Evolutionary conservation across 2,329 filamentous ascomycete species (phyloP), one percentile per base, ranked within the genome.

Genomic region (Tricladium varicosporioides): DNA sequence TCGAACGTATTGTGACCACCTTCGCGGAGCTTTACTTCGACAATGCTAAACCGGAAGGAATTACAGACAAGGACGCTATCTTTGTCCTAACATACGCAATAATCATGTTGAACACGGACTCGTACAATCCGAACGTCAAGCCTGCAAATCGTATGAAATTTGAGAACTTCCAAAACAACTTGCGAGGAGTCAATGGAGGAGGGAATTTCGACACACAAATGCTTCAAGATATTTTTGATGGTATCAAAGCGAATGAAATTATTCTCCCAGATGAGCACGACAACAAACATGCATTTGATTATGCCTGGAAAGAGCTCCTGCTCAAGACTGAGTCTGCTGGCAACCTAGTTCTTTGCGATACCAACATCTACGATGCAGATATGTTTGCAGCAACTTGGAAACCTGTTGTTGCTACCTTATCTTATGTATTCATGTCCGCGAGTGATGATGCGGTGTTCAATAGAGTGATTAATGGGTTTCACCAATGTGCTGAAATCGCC

Each of bases 381-480:
- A 97, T 99, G 91, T 99, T 99, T 72, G 86, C 89, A 56, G 89
- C 92, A 18, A 97, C 92, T 0, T 99, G 95, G 94, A 92, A 85
- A 70, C 93, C 95, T 0, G 92, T 99, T 50, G 82, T 99, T 40
- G 92, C 94, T 2, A 97, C 95, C 0, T 78, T 99, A 54, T 95
- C 94, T 11, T 99, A 97, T 70, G 94, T 99, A 2, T 99, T 99
- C 76, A 96, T 97, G 88, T 97, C 93, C 36, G 95, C 95, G 14
- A 96, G 92, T 0, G 95, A 99, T 69, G 94, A 99, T 71, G 85
- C 93, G 0, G 94, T 99, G 2, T 99, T 96, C 70, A 91, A 91
- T 36, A 85, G 94, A 58, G 89, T 99, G 15, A 91, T 97, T 27
- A 90, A 90, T 48, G 94, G 94, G 1, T 99, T 99, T 68, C 91